phyloP scores from a whole-genome alignment of 78 protist genomes.

The Trichosphaerium sp. region DNA sequence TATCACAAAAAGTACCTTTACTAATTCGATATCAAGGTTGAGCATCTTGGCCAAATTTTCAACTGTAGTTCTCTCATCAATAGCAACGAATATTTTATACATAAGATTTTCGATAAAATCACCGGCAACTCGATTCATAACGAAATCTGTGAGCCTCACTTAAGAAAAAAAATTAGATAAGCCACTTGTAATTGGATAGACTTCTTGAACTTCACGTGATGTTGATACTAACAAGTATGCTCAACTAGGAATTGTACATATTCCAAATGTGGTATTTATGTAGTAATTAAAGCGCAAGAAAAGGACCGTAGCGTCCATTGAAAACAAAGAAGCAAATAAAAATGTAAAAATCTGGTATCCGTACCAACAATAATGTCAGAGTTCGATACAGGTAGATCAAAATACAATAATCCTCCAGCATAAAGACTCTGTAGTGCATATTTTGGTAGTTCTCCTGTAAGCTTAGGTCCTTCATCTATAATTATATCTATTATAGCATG shows the following conservation, averaged over 20 bases:
- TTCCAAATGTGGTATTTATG: too few species aligned
- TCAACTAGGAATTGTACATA: too few species aligned
- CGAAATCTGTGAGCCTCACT: constrained; percentile 82
- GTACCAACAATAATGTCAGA: constrained; percentile 11
- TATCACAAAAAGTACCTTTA: constrained; percentile 6
- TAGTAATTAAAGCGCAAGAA: too few species aligned
- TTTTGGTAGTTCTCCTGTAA: too few species aligned
- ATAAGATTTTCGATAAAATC: constrained; percentile 75
- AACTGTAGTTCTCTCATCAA: constrained; percentile 78
- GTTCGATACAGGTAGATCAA: constrained; percentile 34
- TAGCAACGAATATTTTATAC: constrained; percentile 79
- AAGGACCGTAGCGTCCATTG: too few species aligned
- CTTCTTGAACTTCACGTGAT: too few species aligned
- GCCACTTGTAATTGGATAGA: too few species aligned
- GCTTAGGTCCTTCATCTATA: too few species aligned
- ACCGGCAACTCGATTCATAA: constrained; percentile 80
- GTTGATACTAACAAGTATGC: too few species aligned
- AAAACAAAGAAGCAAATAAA: background rate
- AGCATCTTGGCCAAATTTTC: constrained; percentile 55
- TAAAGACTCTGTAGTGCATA: too few species aligned
- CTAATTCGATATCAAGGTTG: constrained; percentile 26
- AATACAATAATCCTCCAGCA: constrained; percentile 37
- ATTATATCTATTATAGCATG: too few species aligned
- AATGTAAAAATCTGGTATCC: background rate
- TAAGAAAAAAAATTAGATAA: too few species aligned